phyloP scores from a whole-genome alignment of 2,329 filamentous ascomycete genomes.

The Trichoderma citrinoviride region DNA sequence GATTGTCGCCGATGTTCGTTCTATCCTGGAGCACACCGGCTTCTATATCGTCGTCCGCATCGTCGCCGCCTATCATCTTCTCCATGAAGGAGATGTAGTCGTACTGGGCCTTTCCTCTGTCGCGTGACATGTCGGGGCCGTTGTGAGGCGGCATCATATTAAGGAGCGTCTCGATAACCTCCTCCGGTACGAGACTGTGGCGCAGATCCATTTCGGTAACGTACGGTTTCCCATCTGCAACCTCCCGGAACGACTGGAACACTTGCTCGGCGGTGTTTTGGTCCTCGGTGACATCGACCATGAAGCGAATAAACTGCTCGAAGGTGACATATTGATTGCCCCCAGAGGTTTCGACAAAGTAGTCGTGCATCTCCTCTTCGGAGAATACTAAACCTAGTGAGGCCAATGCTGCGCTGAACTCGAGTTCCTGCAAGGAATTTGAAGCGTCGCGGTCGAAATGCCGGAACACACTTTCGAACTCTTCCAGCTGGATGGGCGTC shows the following conservation, averaged over 20 bases:
- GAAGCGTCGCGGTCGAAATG: slow-evolving; percentile 94
- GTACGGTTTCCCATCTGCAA: slow-evolving; percentile 97
- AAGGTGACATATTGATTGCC: slow-evolving; percentile 82
- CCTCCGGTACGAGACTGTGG: slow-evolving; percentile 92
- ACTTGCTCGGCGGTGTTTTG: slow-evolving; percentile 99
- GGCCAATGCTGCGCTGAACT: slow-evolving; percentile 94
- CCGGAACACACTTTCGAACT: slow-evolving; percentile 97
- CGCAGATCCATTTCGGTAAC: slow-evolving; percentile 96
- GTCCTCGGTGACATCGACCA: slow-evolving; percentile 98
- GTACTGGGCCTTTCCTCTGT: slow-evolving; percentile 81
- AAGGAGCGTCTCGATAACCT: slow-evolving; percentile 90
- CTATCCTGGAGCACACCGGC: slow-evolving; percentile 37
- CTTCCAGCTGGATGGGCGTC: slow-evolving; percentile 95
- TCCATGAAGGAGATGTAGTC: slow-evolving; percentile 99
- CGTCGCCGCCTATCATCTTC: slow-evolving; percentile 60
- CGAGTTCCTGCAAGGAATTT: slow-evolving; percentile 86
- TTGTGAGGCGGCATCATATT: slow-evolving; percentile 81
- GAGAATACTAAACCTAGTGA: slow-evolving; percentile 94
- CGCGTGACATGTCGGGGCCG: slow-evolving; percentile 82
- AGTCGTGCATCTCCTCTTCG: slow-evolving; percentile 96
- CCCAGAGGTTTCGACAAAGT: slow-evolving; percentile 82
- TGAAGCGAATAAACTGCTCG: slow-evolving; percentile 98
- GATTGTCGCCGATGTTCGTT: slow-evolving; percentile 34
- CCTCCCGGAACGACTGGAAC: slow-evolving; percentile 95
- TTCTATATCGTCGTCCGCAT: slow-evolving; percentile 30